Evolutionary conservation across 2,329 filamentous ascomycete species (phyloP), one percentile per base, ranked within the genome.

Genomic region (Beauveria sp.): DNA sequence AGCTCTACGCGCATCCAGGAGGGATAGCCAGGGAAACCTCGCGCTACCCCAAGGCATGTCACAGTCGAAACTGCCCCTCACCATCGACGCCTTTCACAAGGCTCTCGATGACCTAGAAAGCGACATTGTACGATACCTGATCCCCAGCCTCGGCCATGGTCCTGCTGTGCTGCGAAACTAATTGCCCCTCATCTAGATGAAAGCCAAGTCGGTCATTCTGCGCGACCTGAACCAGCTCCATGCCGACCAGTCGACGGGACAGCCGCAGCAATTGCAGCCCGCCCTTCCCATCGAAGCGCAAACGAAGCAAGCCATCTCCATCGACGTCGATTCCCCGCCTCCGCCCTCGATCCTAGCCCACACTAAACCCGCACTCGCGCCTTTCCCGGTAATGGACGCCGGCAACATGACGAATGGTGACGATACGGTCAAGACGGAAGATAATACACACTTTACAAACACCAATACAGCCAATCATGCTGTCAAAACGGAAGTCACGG

Each of bases 51-150:
- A 72, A 38, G 69, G 69, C 64, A 69, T 67, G 45, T 70, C 67
- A 68, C 75, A 76, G 59, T 69, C 73, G 50, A 81, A 78, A 66
- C 70, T 83, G 60, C 72, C 76, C 38, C 78, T 81, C 48, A 75
- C 76, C n/a, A 75, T 82, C 61, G 72, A 72, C 43, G 69, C 71
- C 7, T 84, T 83, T 67, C 82, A 86, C 63, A 72, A 72, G 61
- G 80, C 81, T 8, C 72, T 87, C 2, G 81, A 86, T 64, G 80
- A 83, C 7, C 67, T 87, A 5, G 84, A 87, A 67, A 72, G 71
- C 62, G 82, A 86, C 28, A 83, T 86, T 68, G 83, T 85, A 73
- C 9, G 58, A 70, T 79, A 64, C 6, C 14, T 24, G 40, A 7
- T 26, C 5, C 31, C 50, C 22, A 22, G 50, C 51, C 40, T 60